phyloP scores from a whole-genome alignment of 2,329 filamentous ascomycete genomes.

The Coniochaeta prunicola region DNA sequence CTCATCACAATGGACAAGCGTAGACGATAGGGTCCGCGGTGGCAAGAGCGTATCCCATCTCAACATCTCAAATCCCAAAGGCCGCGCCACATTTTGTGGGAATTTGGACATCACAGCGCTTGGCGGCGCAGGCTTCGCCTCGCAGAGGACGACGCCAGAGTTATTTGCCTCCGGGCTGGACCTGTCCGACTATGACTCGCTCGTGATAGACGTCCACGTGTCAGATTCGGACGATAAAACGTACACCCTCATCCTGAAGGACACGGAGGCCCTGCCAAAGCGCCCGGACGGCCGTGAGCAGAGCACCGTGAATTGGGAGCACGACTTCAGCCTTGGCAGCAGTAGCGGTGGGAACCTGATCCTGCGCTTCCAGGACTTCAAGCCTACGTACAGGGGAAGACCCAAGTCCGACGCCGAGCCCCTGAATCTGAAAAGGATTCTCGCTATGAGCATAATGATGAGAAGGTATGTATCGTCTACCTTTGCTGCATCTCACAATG shows the following conservation, averaged over 20 bases:
- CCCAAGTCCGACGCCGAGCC: constrained; percentile 51
- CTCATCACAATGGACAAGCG: constrained; percentile 48
- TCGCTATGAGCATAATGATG: constrained; percentile 70
- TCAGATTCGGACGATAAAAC: constrained; percentile 50
- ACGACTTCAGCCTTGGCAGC: constrained; percentile 44
- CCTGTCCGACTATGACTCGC: constrained; percentile 29
- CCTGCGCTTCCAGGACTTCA: constrained; percentile 58
- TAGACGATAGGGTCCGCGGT: constrained; percentile 71
- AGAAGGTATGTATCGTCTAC: constrained; percentile 50
- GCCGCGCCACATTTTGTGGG: constrained; percentile 56
- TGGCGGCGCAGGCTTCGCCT: constrained; percentile 76
- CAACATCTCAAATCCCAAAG: constrained; percentile 18
- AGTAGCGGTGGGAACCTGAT: constrained; percentile 33
- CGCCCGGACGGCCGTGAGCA: constrained; percentile 62
- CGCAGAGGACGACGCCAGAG: constrained; percentile 54
- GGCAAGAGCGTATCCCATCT: constrained; percentile 55
- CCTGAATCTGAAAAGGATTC: constrained; percentile 53
- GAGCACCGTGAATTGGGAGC: constrained; percentile 68
- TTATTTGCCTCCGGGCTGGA: constrained; percentile 4
- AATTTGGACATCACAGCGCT: constrained; percentile 66
- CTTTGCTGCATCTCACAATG: not conserved
- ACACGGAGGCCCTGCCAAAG: constrained; percentile 47
- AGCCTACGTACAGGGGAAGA: constrained; percentile 66
- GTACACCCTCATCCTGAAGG: constrained; percentile 72
- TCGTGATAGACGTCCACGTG: constrained; percentile 55